Evolutionary conservation across 371 early-diverging fungal species (phyloP).

Genomic region (Mortierella sp.): DNA sequence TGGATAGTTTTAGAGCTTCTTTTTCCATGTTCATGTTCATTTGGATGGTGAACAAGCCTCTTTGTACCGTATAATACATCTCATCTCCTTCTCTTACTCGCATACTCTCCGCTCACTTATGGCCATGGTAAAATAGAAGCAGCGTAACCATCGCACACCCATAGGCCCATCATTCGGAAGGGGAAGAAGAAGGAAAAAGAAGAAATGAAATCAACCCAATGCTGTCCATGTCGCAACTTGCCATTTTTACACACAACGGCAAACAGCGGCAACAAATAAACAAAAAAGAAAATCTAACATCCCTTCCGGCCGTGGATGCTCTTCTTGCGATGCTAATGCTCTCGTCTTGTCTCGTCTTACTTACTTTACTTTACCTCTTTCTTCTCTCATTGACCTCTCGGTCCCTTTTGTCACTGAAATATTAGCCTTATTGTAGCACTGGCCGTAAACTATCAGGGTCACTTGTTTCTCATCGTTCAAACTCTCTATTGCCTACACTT

Average conservation of each 20-base stretch:
- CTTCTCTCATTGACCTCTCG: neutral
- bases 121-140: too few relatives aligned
- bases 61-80: too few relatives aligned
- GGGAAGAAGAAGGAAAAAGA: too few relatives aligned
- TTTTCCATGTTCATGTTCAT: too few relatives aligned
- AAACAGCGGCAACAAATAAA: neutral
- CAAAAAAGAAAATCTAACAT: neutral
- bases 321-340: neutral
- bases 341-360: neutral
- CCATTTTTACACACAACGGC: neutral
- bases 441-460: neutral
- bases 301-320: neutral
- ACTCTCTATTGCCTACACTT: neutral
- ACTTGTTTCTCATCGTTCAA: constrained; percentile 1
- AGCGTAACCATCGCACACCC: too few relatives aligned
- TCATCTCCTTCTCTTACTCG: too few relatives aligned
- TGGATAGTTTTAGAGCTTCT: too few relatives aligned
- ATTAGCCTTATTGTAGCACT: neutral
- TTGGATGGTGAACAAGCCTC: too few relatives aligned
- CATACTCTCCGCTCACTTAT: too few relatives aligned
- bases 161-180: too few relatives aligned
- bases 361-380: neutral
- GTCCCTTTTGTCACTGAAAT: neutral
- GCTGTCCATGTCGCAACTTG: neutral
- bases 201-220: too few relatives aligned